Percentiles rank a stretch among this genome's conserved stretches.
Evolutionary conservation across 768 basidiomycete species (phyloP).

Genomic region (Naganishia vishniacii): DNA sequence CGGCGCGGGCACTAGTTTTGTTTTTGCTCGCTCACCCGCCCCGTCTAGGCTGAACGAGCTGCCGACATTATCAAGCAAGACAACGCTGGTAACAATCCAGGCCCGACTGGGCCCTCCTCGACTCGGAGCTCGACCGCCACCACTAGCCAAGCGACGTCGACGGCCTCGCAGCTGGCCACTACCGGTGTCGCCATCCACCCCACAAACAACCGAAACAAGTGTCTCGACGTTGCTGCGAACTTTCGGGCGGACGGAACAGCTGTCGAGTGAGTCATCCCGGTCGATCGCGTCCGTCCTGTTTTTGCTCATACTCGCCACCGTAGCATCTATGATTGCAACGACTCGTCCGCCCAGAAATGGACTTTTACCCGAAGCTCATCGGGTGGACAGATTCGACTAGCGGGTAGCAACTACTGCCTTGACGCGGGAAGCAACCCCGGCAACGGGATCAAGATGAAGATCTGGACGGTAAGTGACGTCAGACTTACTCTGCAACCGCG

Average conservation of each 20-base stretch:
- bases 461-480: conserved; percentile 31
- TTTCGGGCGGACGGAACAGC: conserved; percentile 27
- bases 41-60: conserved; percentile 36
- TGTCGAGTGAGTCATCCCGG: conserved; percentile 32
- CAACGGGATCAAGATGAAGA: conserved; percentile 34
- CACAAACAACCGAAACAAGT: conserved; percentile 31
- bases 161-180: conserved; percentile 21
- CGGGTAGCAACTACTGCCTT: conserved; percentile 36
- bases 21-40: neutral
- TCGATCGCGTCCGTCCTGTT: no score
- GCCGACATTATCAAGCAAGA: conserved; percentile 38
- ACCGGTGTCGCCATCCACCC: conserved; percentile 36
- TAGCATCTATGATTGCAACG: conserved; percentile 37
- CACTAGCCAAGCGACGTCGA: neutral
- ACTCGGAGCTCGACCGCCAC: conserved; percentile 5
- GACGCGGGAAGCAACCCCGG: conserved; percentile 33
- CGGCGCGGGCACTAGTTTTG: neutral
- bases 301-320: no score
- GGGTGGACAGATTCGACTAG: conserved; percentile 31
- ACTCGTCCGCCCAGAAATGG: conserved; percentile 32
- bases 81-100: conserved; percentile 24
- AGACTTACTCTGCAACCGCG: neutral
- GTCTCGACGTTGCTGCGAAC: conserved; percentile 30
- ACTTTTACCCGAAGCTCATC: conserved; percentile 27
- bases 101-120: neutral